phyloP scores from a whole-genome alignment of 768 basidiomycete species.

The Lyophyllum atratum region DNA sequence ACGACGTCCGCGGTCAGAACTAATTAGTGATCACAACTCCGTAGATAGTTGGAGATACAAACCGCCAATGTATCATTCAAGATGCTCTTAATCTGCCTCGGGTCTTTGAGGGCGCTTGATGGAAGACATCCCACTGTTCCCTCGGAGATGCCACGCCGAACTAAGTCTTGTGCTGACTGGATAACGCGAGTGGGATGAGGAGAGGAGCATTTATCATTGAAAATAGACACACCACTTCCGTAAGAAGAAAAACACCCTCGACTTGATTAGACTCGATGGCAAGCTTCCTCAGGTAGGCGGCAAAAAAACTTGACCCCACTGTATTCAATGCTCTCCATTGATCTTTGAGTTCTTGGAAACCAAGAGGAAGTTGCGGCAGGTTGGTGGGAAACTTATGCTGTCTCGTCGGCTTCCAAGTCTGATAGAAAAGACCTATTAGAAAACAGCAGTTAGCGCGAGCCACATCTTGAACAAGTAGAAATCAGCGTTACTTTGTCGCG shows the following conservation, averaged over 20 bases:
- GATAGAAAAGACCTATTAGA: background rate
- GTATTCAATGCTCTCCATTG: slow-evolving; percentile 20
- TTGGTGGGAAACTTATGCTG: slow-evolving; percentile 18
- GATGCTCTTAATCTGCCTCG: slow-evolving; percentile 24
- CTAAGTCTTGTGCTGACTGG: slow-evolving; percentile 23
- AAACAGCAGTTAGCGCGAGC: background rate
- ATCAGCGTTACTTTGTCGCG: slow-evolving; percentile 13
- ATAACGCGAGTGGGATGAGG: slow-evolving; percentile 3
- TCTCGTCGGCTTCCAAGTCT: slow-evolving; percentile 14
- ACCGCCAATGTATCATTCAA: slow-evolving; percentile 29
- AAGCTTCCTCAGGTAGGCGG: slow-evolving; percentile 21
- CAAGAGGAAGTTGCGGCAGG: slow-evolving; percentile 13
- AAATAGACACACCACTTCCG: slow-evolving; percentile 13
- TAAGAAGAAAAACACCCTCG: slow-evolving; percentile 25
- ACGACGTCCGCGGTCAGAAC: background rate
- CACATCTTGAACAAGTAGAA: background rate
- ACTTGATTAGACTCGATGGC: slow-evolving; percentile 32
- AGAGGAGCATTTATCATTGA: background rate
- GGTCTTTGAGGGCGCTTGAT: slow-evolving; percentile 20
- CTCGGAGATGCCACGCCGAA: slow-evolving; percentile 21
- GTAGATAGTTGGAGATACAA: slow-evolving; percentile 13
- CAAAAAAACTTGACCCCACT: slow-evolving; percentile 13
- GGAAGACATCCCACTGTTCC: slow-evolving; percentile 14
- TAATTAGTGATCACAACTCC: background rate
- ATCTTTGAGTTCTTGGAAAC: slow-evolving; percentile 18